Percentiles rank a stretch among this genome's conserved stretches.
Conservation (phyloP, 352 stramenopile species). For the Pythium chondricola region DNA sequence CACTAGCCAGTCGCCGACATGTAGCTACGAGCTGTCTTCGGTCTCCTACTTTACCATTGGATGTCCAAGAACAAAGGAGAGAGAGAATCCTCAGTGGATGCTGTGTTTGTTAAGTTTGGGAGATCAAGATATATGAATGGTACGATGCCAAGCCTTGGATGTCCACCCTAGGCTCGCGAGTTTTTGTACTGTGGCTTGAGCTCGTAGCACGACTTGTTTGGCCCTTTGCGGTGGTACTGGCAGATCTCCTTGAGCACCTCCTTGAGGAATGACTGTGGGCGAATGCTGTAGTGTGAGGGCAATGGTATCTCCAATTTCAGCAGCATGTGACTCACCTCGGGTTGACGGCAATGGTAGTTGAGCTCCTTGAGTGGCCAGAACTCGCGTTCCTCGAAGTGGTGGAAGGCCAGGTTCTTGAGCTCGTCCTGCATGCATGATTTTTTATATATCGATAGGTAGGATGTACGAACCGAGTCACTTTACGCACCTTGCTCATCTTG, state of each 20-base stretch:
- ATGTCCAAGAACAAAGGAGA: too few species aligned
- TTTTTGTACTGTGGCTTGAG: conserved; percentile 87
- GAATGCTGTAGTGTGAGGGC: neutral
- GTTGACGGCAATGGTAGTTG: conserved; percentile 83
- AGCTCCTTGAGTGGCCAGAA: conserved; percentile 87
- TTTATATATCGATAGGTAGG: neutral
- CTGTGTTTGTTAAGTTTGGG: too few species aligned
- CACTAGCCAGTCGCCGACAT: too few species aligned
- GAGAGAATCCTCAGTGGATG: too few species aligned
- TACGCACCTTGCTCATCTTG: conserved; percentile 82
- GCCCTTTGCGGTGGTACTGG: conserved; percentile 82
- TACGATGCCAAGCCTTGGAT: too few species aligned
- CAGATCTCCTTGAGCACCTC: conserved; percentile 87
- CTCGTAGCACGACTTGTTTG: conserved; percentile 89
- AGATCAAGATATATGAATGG: too few species aligned
- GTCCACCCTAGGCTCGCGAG: conserved; percentile 24
- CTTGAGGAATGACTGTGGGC: conserved; percentile 72
- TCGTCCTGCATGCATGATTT: conserved; percentile 45
- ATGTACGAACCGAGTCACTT: neutral
- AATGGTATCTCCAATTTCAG: neutral
- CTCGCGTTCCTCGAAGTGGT: conserved; percentile 84
- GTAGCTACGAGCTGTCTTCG: too few species aligned
- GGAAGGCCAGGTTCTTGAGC: conserved; percentile 84
- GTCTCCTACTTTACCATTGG: too few species aligned
- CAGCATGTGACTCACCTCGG: conserved; percentile 41